Base-by-base conservation (phyloP, 2,329 filamentous ascomycete species). In the Drechslerella dactyloides region DNA sequence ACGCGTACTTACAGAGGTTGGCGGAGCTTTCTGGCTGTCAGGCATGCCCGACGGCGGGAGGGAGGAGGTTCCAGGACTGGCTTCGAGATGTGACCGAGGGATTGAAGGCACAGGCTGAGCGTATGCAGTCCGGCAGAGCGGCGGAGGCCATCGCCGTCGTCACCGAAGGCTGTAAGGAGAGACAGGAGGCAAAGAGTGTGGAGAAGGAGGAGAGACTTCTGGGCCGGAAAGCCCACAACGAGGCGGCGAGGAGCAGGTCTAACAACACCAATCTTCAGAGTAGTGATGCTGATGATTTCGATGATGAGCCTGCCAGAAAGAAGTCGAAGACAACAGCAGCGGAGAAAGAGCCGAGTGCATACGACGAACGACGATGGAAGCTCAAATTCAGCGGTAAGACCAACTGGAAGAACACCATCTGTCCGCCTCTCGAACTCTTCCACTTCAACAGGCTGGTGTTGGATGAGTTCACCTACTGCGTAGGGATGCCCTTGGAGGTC, bases 381-480 rank as follows among this genome's bases (percentile, higher is more conserved):
- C 64, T 77, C 27, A 64, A 72, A 33, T 55, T 65, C 11, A 59
- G 30, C 35, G 53, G 62, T 21, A 63, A 60, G 30, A 70, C 69
- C n/a, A 75, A 78, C 57, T 80, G 79, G 77, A 74, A 73, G 21
- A 68, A 73, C 3, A 75, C 78, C 52, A 63, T 74, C 11, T 72
- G 61, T 6, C 80, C 81, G 0, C 76, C 85, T 0, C 75, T 89
- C 0, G 86, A 89, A 69, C 82, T 86, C 75, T 89, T 89, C 76
- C 77, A 80, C 1, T 89, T 85, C 76, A 84, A 84, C 61, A 81
- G 87, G 4, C 68, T 89, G 0, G 82, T 89, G 1, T 80, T 89
- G 1, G 87, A 90, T 70, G 87, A 90, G 74, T 89, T 85, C 74
- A 85, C 86, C 0, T 87, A 88, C 73, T 79, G 84, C 3, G 80